Percentiles rank a stretch among this genome's conserved stretches.
Conservation (phyloP, 75 land plant genomes). For the Selaginella tamariscina region DNA sequence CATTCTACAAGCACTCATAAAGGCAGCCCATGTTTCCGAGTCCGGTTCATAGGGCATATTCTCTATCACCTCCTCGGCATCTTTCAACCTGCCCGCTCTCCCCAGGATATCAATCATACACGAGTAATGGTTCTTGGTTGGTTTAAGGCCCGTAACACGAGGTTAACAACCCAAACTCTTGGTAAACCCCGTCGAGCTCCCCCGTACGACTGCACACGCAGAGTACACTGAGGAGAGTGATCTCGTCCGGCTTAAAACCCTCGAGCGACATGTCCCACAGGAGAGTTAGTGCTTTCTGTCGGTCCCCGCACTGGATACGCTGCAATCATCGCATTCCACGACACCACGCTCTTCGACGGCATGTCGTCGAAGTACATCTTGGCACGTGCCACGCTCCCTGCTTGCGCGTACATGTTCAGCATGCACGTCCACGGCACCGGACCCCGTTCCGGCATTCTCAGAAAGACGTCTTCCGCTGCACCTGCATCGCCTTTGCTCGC, state of each 20-base stretch:
- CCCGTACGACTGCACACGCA: neutral
- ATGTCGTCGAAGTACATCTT: neutral
- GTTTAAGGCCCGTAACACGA: neutral
- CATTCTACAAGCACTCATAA: neutral
- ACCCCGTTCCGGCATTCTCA: neutral
- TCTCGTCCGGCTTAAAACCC: neutral
- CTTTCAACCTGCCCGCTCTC: neutral
- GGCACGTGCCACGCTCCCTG: neutral
- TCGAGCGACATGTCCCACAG: neutral
- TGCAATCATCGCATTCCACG: neutral
- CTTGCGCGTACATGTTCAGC: neutral
- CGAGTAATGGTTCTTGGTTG: neutral
- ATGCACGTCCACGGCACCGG: neutral
- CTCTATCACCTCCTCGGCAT: neutral
- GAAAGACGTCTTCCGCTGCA: neutral
- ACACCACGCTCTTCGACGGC: neutral
- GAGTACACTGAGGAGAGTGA: neutral
- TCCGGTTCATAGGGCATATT: neutral
- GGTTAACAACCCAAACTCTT: neutral
- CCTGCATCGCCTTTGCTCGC: neutral
- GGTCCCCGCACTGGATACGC: neutral
- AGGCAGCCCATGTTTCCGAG: neutral
- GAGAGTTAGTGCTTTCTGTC: neutral
- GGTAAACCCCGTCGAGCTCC: neutral
- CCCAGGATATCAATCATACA: neutral